These are phyloP conservation scores for Avena atlantica DNA, from an alignment of 176 grass and related monocot species.

Conservation along the genomic window DNA sequence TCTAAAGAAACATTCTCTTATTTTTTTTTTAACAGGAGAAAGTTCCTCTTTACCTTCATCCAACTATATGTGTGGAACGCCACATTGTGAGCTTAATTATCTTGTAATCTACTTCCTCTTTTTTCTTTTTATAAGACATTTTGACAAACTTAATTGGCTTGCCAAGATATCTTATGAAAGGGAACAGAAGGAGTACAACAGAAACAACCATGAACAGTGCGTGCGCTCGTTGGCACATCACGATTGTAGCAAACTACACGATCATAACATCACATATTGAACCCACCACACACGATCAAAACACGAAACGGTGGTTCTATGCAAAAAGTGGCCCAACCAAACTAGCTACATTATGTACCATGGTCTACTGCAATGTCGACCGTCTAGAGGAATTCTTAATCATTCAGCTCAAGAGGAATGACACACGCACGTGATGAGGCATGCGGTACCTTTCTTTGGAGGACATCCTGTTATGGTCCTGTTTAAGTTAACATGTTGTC, in stretches of 20 bases:
- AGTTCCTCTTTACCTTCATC: not conserved
- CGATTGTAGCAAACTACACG: too few relatives aligned
- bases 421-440: conserved; percentile 19
- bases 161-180: too few relatives aligned
- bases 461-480: conserved; percentile 35
- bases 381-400: not conserved
- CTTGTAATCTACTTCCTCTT: not conserved
- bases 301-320: not conserved
- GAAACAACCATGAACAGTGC: too few relatives aligned
- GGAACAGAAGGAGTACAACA: too few relatives aligned
- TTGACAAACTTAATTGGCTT: too few relatives aligned
- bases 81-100: not conserved
- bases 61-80: not conserved
- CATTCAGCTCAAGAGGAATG: not conserved
- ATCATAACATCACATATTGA: too few relatives aligned
- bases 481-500: conserved; percentile 43
- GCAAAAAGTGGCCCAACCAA: not conserved
- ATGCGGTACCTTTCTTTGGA: conserved; percentile 38
- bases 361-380: not conserved
- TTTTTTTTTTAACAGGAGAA: not conserved
- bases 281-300: not conserved
- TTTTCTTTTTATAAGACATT: too few relatives aligned
- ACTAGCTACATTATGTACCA: not conserved
- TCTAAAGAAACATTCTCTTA: not conserved
- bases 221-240: not conserved